A percentile compares a stretch with the other conserved stretches of the same genome.
These are phyloP conservation scores for Neurospora sp. DNA, from an alignment of 495 filamentous ascomycete species.

Conservation along the genomic window DNA sequence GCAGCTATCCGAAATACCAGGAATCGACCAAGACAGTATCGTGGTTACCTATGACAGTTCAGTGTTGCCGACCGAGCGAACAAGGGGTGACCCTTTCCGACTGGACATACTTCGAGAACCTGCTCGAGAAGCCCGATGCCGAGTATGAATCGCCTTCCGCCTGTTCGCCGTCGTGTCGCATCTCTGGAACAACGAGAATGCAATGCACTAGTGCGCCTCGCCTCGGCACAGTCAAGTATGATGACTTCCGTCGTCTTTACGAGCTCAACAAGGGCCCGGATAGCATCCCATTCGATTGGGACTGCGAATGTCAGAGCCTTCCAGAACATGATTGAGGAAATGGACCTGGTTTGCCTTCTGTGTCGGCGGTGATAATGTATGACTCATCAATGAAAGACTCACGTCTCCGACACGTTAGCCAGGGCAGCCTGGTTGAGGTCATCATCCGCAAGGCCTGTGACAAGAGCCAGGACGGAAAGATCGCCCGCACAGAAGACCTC, in stretches of 20 bases:
- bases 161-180: constrained; percentile 59
- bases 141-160: constrained; percentile 98
- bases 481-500: constrained; percentile 86
- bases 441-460: constrained; percentile 76
- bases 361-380: background rate
- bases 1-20: too few species aligned
- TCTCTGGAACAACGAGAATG: too few species aligned
- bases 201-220: constrained; percentile 19
- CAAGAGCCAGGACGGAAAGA: constrained; percentile 82
- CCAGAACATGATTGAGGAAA: constrained; percentile 91
- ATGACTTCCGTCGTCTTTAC: constrained; percentile 72
- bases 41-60: too few species aligned
- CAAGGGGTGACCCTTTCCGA: constrained; percentile 68
- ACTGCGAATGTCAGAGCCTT: constrained; percentile 96
- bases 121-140: constrained; percentile 87
- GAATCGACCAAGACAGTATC: too few species aligned
- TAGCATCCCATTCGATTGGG: constrained; percentile 91
- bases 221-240: constrained; percentile 74
- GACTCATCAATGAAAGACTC: background rate
- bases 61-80: constrained; percentile 40
- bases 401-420: background rate
- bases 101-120: constrained; percentile 88
- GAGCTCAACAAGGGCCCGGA: constrained; percentile 69
- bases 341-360: constrained; percentile 81
- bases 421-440: constrained; percentile 50